Evolutionary conservation across 495 filamentous ascomycete genomes (phyloP), one percentile per base, ranked within the genome.

Genomic region (Tetracladium marchalianum): DNA sequence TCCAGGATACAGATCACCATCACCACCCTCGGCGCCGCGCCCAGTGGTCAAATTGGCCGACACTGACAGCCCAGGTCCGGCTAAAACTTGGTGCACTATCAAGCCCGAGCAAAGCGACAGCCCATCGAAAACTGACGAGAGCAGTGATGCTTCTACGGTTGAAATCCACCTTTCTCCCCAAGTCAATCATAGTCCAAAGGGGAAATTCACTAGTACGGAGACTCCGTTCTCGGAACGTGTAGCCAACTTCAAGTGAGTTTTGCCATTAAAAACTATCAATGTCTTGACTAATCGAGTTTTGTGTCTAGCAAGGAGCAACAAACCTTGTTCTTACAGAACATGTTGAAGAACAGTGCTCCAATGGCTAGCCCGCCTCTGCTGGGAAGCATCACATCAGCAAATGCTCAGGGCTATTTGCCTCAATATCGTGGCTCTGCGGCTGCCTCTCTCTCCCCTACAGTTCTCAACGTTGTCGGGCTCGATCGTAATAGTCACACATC

Each of bases 391-490:
- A 52, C 57, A 11, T 50, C 57, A 37, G 51, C 57, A 27, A 60
- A 51, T 13, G 57, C 57, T 39, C 48, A 49, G 42, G 57, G 57
- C 3, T 57, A 46, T 46, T 35, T 60, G 5, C 57, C 53, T 46
- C 54, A 50, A 39, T 57, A 57, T 39, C 42, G 51, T 34, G 57
- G 57, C n/a, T 47, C 53, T 38, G 57, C 57, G 12, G 51, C 50
- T 22, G 57, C 57, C 13, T 60, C 57, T 36, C 49, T 60, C 16
- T 47, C 49, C 18, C 57, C 57, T 0, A 47, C 49, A 18, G 53
- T 51, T 33, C 22, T 48, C 18, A 48, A 46, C 38, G 18, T 42
- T 34, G 7, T 43, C 4, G 33, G 9, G 0, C 5, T 24, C 10
- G 47, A 51, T n/a, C 50, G 41, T 39, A 46, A 47, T 15, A 40